These are phyloP conservation scores for Rhizopogon vulgaris DNA, from an alignment of 768 basidiomycete genomes.

Conservation along the genomic window DNA sequence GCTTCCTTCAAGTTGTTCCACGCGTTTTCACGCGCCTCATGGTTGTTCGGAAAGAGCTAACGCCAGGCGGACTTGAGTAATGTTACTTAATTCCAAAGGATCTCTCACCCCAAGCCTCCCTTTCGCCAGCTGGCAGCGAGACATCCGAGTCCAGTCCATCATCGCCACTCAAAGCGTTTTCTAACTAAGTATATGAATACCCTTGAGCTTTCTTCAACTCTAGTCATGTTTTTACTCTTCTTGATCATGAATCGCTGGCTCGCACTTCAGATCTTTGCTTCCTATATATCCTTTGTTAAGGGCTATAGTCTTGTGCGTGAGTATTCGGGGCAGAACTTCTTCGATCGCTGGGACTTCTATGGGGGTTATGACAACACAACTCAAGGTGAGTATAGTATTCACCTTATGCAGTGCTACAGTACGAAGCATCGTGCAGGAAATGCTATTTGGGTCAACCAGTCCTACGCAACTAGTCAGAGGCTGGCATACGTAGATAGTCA, in stretches of 20 bases:
- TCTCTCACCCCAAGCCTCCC: neutral
- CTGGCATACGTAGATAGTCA: constrained; percentile 56
- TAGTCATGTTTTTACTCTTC: neutral
- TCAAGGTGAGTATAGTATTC: constrained; percentile 27
- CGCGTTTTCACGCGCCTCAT: neutral
- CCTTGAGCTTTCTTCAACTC: neutral
- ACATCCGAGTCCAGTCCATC: neutral
- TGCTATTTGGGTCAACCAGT: constrained; percentile 50
- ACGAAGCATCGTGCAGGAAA: constrained; percentile 38
- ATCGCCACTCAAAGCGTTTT: neutral
- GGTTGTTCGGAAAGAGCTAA: neutral
- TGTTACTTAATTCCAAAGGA: neutral
- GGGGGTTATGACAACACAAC: constrained; percentile 44
- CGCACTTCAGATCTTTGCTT: neutral
- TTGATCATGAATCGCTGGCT: constrained; percentile 9
- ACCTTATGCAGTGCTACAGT: neutral
- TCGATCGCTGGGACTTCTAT: constrained; percentile 51
- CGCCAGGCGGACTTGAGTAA: neutral
- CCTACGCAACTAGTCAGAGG: constrained; percentile 38
- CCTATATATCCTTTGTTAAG: constrained; percentile 2
- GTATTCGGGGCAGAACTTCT: constrained; percentile 46
- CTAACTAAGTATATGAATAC: constrained; percentile 4
- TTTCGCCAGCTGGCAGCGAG: neutral
- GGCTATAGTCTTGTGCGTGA: constrained; percentile 35
- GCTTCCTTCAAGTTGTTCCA: no score